Evolutionary conservation across 306 rosid genomes (phyloP).

Genomic region (Mimosa bimucronata): DNA sequence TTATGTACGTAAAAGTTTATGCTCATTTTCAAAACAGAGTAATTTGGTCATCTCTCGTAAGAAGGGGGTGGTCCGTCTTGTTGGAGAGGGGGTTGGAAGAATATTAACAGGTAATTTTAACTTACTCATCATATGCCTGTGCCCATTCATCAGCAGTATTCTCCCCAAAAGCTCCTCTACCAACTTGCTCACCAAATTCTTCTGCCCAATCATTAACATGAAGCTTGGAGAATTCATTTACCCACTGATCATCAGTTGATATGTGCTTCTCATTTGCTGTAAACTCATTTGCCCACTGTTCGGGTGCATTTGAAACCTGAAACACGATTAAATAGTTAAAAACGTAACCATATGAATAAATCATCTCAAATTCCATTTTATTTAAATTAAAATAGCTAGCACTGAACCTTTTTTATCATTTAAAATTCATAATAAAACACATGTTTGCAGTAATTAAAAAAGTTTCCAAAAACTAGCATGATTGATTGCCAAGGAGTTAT

Average conservation of each 20-base stretch:
- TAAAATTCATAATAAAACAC: neutral
- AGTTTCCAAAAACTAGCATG: conserved; percentile 13
- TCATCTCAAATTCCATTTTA: neutral
- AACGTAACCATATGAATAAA: conserved; percentile 10
- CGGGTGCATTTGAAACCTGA: conserved; percentile 66
- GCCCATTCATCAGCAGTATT: conserved; percentile 79
- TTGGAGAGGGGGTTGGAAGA: neutral
- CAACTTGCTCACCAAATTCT: conserved; percentile 83
- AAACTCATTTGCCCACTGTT: conserved; percentile 90
- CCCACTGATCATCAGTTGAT: conserved; percentile 82
- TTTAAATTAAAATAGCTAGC: conserved; percentile 7
- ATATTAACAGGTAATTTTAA: conserved; percentile 22
- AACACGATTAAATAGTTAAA: conserved; percentile 39
- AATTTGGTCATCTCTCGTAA: neutral
- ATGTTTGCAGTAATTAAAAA: neutral
- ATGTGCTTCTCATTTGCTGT: conserved; percentile 50
- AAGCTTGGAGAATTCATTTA: conserved; percentile 88
- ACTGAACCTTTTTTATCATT: conserved; percentile 10
- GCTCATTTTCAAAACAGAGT: neutral
- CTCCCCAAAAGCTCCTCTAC: conserved; percentile 71
- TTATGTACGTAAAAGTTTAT: neutral
- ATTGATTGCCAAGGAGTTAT: neutral
- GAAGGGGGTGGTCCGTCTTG: neutral
- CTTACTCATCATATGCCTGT: conserved; percentile 87
- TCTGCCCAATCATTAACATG: conserved; percentile 89